Evolutionary conservation across 2,329 filamentous ascomycete genomes (phyloP).

Genomic region (Pseudopithomyces maydicus): DNA sequence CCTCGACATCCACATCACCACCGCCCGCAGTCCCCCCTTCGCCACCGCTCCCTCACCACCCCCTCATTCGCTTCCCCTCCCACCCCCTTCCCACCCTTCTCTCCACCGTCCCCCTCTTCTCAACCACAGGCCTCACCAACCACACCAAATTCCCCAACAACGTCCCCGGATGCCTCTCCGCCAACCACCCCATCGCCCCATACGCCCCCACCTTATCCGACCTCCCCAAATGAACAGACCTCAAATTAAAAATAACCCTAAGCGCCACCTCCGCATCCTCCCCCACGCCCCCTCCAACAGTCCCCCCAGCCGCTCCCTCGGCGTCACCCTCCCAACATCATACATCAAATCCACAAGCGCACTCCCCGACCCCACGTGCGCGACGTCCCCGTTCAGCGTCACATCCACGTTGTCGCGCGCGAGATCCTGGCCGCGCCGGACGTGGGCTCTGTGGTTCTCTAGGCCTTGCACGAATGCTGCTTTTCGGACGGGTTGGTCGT

Average conservation of each 20-base stretch:
- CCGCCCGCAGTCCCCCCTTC: too few relatives aligned
- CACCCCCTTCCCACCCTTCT: neutral
- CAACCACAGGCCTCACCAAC: conserved; percentile 61
- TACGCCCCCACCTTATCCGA: conserved; percentile 56
- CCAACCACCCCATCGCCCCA: conserved; percentile 61
- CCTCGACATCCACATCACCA: conserved; percentile 11
- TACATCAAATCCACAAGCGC: conserved; percentile 61
- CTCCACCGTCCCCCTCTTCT: conserved; percentile 46
- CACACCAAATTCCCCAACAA: conserved; percentile 60
- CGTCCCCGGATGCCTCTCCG: conserved; percentile 59
- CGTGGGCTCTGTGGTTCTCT: conserved; percentile 20
- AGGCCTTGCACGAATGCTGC: conserved; percentile 27
- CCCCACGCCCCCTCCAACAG: conserved; percentile 58
- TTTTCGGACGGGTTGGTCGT: conserved; percentile 18
- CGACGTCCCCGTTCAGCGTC: conserved; percentile 60
- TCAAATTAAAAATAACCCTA: conserved; percentile 64
- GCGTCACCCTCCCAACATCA: conserved; percentile 53
- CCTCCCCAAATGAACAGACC: conserved; percentile 67
- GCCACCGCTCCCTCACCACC: too few relatives aligned
- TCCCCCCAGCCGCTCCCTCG: conserved; percentile 44
- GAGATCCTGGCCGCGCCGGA: conserved; percentile 16
- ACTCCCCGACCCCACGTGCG: conserved; percentile 53
- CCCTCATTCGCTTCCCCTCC: too few relatives aligned
- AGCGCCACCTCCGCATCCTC: conserved; percentile 56
- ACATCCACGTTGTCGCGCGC: conserved; percentile 51